phyloP scores from a whole-genome alignment of 176 grass and related monocot genomes.

The Cenchrus purpureus region DNA sequence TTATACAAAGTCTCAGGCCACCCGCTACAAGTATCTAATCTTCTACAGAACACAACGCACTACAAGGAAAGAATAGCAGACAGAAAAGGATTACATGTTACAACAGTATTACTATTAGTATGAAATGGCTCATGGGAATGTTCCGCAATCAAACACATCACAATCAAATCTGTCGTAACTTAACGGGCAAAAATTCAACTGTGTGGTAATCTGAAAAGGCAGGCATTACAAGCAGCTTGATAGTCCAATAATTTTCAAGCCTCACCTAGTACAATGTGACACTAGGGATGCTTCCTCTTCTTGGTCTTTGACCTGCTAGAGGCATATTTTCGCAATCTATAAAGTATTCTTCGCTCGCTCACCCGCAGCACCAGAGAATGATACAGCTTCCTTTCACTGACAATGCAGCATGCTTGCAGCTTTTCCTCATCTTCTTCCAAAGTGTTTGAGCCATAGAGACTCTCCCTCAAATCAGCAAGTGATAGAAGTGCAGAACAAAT shows the following conservation, averaged over 20 bases:
- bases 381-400: conserved; percentile 60
- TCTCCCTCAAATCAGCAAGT: conserved; percentile 74
- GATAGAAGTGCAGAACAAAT: conserved; percentile 62
- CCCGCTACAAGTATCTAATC: background rate
- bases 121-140: background rate
- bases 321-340: conserved; percentile 59
- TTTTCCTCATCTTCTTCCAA: conserved; percentile 57
- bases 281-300: conserved; percentile 65
- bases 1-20: background rate
- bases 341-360: conserved; percentile 76
- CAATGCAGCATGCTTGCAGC: conserved; percentile 47
- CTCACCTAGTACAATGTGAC: background rate
- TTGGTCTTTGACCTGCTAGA: conserved; percentile 52
- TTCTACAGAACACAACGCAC: background rate
- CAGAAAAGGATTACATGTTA: background rate
- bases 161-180: conserved; percentile 19
- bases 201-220: background rate
- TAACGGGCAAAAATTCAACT: background rate
- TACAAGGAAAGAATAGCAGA: background rate
- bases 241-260: background rate
- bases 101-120: background rate
- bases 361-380: conserved; percentile 78
- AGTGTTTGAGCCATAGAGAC: conserved; percentile 58
- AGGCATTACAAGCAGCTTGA: conserved; percentile 9
- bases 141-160: background rate